Conservation (phyloP, 2,329 filamentous ascomycete genomes). For the Alternaria alternata region DNA sequence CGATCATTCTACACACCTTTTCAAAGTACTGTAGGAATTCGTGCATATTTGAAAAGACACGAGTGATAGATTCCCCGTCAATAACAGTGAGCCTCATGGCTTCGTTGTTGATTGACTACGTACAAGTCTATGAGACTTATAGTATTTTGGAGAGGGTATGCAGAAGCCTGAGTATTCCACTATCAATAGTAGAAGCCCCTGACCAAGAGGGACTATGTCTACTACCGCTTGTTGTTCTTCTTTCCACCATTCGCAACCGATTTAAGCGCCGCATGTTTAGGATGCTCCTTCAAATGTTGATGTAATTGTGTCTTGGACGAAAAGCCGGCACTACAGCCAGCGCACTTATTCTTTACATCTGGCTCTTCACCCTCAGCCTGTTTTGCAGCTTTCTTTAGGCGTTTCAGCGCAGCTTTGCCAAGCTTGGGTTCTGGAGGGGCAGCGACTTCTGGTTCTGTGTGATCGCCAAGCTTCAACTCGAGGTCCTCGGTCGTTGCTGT, state of each 20-base stretch:
- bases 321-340: conserved; percentile 80
- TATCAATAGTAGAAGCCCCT: neutral
- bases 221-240: conserved; percentile 36
- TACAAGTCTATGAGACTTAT: neutral
- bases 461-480: conserved; percentile 11
- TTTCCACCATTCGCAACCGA: conserved; percentile 20
- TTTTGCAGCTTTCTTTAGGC: conserved; percentile 56
- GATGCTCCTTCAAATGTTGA: conserved; percentile 70
- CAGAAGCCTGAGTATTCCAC: neutral
- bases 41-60: neutral
- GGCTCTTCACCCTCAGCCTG: conserved; percentile 39
- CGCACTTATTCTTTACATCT: conserved; percentile 70
- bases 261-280: conserved; percentile 66
- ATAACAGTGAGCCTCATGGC: neutral
- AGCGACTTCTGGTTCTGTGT: conserved; percentile 4
- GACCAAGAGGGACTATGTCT: neutral
- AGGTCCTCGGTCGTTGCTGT: conserved; percentile 11
- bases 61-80: too few species aligned
- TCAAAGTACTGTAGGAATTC: neutral
- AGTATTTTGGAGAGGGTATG: neutral
- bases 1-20: neutral
- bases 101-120: neutral
- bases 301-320: conserved; percentile 77
- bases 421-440: conserved; percentile 45
- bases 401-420: conserved; percentile 59